phyloP scores from a whole-genome alignment of 768 basidiomycete genomes.

The Pleurotus giganteus region DNA sequence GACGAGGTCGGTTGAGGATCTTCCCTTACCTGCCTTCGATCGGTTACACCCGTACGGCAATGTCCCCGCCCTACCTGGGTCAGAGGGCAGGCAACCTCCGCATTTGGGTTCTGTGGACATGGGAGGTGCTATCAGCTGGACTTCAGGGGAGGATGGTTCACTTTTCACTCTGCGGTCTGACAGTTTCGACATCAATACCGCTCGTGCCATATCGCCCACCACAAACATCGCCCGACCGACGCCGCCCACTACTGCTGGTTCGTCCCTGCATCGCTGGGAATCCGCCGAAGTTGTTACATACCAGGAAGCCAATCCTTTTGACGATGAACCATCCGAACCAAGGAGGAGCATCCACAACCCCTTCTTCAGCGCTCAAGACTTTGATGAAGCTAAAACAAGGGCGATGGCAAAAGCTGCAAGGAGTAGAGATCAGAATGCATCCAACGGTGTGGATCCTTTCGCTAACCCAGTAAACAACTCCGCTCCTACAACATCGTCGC shows the following conservation, averaged over 20 bases:
- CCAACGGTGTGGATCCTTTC: not conserved
- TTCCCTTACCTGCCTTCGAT: conserved; percentile 36
- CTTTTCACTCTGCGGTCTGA: conserved; percentile 48
- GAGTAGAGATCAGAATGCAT: not conserved
- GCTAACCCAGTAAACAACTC: not conserved
- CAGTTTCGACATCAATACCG: conserved; percentile 34
- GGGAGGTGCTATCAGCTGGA: conserved; percentile 49
- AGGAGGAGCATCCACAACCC: conserved; percentile 2
- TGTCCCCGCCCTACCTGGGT: conserved; percentile 40
- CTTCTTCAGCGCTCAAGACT: conserved; percentile 7
- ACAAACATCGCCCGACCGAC: conserved; percentile 57
- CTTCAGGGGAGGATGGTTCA: conserved; percentile 45
- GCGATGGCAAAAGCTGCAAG: conserved; percentile 2
- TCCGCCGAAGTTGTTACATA: conserved; percentile 61
- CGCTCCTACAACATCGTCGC: not conserved
- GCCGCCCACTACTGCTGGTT: conserved; percentile 49
- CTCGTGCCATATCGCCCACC: conserved; percentile 49
- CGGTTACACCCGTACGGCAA: conserved; percentile 51
- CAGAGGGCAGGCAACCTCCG: conserved; percentile 19
- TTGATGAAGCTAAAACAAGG: conserved; percentile 3
- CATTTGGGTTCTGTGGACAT: conserved; percentile 44
- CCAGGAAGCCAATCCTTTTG: conserved; percentile 24
- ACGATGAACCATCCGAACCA: not conserved
- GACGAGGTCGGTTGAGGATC: conserved; percentile 33
- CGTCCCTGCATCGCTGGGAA: conserved; percentile 59